These are phyloP conservation scores for Agrocybe praecox DNA, from an alignment of 768 basidiomycete genomes.

Conservation along the genomic window DNA sequence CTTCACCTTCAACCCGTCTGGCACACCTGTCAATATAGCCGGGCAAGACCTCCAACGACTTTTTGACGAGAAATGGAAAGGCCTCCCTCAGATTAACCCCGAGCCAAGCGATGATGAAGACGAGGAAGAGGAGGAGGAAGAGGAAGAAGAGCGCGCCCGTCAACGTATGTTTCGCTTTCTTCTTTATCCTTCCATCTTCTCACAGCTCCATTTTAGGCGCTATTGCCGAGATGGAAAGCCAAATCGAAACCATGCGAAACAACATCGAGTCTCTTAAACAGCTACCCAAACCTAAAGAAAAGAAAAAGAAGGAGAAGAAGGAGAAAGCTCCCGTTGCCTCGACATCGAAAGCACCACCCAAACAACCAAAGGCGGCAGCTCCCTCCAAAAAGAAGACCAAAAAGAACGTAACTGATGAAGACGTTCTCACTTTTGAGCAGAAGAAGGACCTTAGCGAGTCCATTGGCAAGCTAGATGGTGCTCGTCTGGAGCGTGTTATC, in stretches of 20 bases:
- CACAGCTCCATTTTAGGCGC: slow-evolving; percentile 42
- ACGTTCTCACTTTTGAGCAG: slow-evolving; percentile 90
- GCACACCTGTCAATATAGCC: slow-evolving; percentile 84
- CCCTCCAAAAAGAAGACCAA: slow-evolving; percentile 64
- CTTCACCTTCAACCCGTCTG: slow-evolving; percentile 87
- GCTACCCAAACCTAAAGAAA: slow-evolving; percentile 56
- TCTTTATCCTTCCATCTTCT: slow-evolving; percentile 11
- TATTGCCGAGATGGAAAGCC: slow-evolving; percentile 77
- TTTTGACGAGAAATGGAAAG: slow-evolving; percentile 93
- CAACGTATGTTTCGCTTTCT: slow-evolving; percentile 52
- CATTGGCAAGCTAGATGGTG: slow-evolving; percentile 82
- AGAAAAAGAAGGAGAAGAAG: slow-evolving; percentile 74
- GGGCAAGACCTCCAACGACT: slow-evolving; percentile 83
- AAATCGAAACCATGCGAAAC: slow-evolving; percentile 77
- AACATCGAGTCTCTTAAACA: slow-evolving; percentile 67
- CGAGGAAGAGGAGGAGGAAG: slow-evolving; percentile 66
- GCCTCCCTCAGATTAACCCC: slow-evolving; percentile 66
- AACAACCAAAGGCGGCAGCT: slow-evolving; percentile 49
- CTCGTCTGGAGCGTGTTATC: slow-evolving; percentile 87
- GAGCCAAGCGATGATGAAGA: slow-evolving; percentile 60
- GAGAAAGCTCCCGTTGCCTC: slow-evolving; percentile 58
- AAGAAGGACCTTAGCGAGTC: slow-evolving; percentile 98
- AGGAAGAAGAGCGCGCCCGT: slow-evolving; percentile 52
- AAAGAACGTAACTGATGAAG: slow-evolving; percentile 73
- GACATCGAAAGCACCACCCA: slow-evolving; percentile 62